Evolutionary conservation across 2,329 filamentous ascomycete genomes (phyloP).

Genomic region (Xylariaceae sp.): DNA sequence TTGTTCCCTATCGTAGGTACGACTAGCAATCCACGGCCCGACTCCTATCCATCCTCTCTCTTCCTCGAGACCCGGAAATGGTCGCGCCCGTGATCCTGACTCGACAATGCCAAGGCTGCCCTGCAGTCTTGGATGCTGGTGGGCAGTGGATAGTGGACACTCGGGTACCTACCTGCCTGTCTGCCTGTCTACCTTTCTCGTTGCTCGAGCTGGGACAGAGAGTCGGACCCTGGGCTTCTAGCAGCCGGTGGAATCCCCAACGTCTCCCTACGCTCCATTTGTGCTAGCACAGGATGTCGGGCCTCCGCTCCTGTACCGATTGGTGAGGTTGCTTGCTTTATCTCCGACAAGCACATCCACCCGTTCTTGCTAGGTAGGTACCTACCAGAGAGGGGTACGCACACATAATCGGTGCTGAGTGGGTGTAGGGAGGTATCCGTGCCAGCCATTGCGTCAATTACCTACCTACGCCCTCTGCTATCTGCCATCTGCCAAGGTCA

Average conservation of each 20-base stretch:
- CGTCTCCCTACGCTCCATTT: not conserved
- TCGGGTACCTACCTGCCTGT: not conserved
- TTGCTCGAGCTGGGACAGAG: too few relatives aligned
- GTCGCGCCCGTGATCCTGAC: conserved; percentile 11
- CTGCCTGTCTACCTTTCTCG: too few relatives aligned
- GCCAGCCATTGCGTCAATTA: not conserved
- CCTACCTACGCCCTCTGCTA: not conserved
- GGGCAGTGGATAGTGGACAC: not conserved
- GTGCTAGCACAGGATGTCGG: not conserved
- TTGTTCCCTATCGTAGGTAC: not conserved
- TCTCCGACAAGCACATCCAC: not conserved
- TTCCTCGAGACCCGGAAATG: not conserved
- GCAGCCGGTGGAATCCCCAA: not conserved
- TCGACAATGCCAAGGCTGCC: conserved; percentile 1
- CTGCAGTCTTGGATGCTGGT: not conserved
- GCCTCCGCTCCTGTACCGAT: not conserved
- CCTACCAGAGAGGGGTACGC: too few relatives aligned
- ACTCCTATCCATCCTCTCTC: not conserved
- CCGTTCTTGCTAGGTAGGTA: too few relatives aligned
- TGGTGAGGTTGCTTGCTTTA: not conserved
- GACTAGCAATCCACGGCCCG: not conserved
- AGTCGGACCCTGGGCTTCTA: not conserved
- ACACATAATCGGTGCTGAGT: too few relatives aligned
- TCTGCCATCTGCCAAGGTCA: not conserved
- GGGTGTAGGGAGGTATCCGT: not conserved